Base-by-base conservation (phyloP, 2,329 filamentous ascomycete species). In the Hypoxylon rubiginosum region DNA sequence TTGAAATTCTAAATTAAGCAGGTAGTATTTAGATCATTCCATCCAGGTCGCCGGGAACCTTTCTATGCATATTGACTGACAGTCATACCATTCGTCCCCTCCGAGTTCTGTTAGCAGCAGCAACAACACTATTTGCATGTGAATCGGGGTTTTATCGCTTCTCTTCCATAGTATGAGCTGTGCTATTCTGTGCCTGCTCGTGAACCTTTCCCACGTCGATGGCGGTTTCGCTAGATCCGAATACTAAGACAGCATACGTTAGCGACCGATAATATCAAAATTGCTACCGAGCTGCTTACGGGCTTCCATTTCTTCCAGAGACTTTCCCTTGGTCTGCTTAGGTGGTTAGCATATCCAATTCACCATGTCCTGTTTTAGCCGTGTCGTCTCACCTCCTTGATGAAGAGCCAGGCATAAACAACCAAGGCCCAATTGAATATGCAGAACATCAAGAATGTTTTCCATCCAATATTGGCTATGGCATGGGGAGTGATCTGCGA, bases 401-500 rank as follows among this genome's bases (percentile, higher is more conserved):
- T 58, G 17, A 67, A 39, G 39, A 62, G 41, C 62, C 62, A 65
- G 15, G 62, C 39, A n/a, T 67, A 62, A 3, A 53, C 34, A 50
- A 53, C 58, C 13, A 65, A 45, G 17, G 58, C 49, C 65, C 58
- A 67, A 17, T 62, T 65, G 24, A 67, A 62, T 52, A 62, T 62
- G 26, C 58, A 67, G 15, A 67, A 67, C 77, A 78, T 83, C 62
- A 85, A 70, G 62, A 85, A 85, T 2, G 82, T 84, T 50, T 77
- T 78, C 82, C 82, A 85, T 0, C 80, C 79, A 4, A 85, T 78
- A 15, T 82, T 82, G 0, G 75, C 73, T 32, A 85, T 79, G 9
- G 84, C 79, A 55, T 83, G 83, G 0, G 84, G 84, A 1, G 84
- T 86, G 15, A 85, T 64, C 28, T 84, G 79, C 0, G 80, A 77